phyloP scores from a whole-genome alignment of 2,329 filamentous ascomycete genomes.

The Venturia aucupariae region DNA sequence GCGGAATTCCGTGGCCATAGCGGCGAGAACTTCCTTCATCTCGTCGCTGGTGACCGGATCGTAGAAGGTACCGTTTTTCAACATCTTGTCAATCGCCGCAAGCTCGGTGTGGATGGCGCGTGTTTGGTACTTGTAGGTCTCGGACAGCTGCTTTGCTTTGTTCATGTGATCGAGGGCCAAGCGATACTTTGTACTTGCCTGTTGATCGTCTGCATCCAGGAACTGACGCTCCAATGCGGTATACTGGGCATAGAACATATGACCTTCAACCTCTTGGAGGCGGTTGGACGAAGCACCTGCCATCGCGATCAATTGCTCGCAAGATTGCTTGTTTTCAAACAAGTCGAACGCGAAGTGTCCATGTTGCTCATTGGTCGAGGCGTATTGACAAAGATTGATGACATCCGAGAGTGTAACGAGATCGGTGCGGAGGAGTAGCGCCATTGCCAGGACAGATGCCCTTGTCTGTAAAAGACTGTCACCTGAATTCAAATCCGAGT shows the following conservation, averaged over 20 bases:
- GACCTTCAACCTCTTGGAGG: slow-evolving; percentile 41
- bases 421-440: slow-evolving; percentile 42
- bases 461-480: slow-evolving; percentile 23
- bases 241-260: slow-evolving; percentile 43
- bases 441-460: slow-evolving; percentile 32
- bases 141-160: slow-evolving; percentile 21
- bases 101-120: slow-evolving; percentile 36
- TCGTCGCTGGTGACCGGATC: slow-evolving; percentile 33
- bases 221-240: slow-evolving; percentile 34
- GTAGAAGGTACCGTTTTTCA: slow-evolving; percentile 42
- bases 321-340: slow-evolving; percentile 30
- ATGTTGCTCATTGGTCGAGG: slow-evolving; percentile 15
- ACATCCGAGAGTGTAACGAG: slow-evolving; percentile 33
- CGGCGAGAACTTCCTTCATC: slow-evolving; percentile 34
- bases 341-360: slow-evolving; percentile 20
- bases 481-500: slow-evolving; percentile 24
- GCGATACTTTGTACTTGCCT: slow-evolving; percentile 15
- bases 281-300: slow-evolving; percentile 30
- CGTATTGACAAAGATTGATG: slow-evolving; percentile 14
- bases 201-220: slow-evolving; percentile 13
- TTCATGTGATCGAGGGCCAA: slow-evolving; percentile 22
- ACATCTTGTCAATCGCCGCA: slow-evolving; percentile 36
- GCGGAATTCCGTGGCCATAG: slow-evolving; percentile 36
- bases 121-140: slow-evolving; percentile 20
- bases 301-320: slow-evolving; percentile 30